Percentiles rank a stretch among this genome's conserved stretches.
These are phyloP conservation scores for Volutella citrinella DNA, from an alignment of 2,329 filamentous ascomycete species.

Conservation along the genomic window DNA sequence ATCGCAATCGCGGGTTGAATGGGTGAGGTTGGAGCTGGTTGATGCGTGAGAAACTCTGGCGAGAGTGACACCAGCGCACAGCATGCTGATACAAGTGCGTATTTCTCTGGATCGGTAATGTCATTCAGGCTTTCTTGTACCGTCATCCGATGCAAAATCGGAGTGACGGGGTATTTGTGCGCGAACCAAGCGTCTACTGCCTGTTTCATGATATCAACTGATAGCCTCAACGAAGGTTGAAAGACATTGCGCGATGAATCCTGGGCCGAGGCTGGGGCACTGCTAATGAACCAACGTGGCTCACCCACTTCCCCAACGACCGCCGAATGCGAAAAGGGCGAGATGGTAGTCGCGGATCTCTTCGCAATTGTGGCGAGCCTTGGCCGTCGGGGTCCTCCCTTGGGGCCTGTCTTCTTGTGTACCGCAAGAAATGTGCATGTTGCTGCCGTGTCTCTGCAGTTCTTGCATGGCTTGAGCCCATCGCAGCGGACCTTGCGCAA, in stretches of 20 bases:
- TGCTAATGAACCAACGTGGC: too few species aligned
- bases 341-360: background rate
- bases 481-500: slow-evolving; percentile 28
- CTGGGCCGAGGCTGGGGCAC: background rate
- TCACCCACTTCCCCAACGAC: too few species aligned
- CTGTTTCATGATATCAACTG: slow-evolving; percentile 14
- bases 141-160: slow-evolving; percentile 28
- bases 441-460: slow-evolving; percentile 16
- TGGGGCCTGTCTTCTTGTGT: slow-evolving; percentile 30
- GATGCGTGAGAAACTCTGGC: slow-evolving; percentile 24
- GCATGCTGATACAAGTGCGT: slow-evolving; percentile 24
- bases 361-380: slow-evolving; percentile 10
- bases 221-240: slow-evolving; percentile 11
- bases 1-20: slow-evolving; percentile 8
- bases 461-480: slow-evolving; percentile 23
- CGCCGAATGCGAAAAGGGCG: too few species aligned
- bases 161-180: slow-evolving; percentile 34
- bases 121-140: slow-evolving; percentile 13
- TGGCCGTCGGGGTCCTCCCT: too few species aligned
- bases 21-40: too few species aligned
- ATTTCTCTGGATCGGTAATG: slow-evolving; percentile 17
- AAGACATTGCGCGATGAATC: background rate
- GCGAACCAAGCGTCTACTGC: slow-evolving; percentile 31
- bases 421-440: slow-evolving; percentile 28
- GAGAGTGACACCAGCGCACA: slow-evolving; percentile 28